Conservation (phyloP, 768 basidiomycete genomes). For the Russula ochroleuca region DNA sequence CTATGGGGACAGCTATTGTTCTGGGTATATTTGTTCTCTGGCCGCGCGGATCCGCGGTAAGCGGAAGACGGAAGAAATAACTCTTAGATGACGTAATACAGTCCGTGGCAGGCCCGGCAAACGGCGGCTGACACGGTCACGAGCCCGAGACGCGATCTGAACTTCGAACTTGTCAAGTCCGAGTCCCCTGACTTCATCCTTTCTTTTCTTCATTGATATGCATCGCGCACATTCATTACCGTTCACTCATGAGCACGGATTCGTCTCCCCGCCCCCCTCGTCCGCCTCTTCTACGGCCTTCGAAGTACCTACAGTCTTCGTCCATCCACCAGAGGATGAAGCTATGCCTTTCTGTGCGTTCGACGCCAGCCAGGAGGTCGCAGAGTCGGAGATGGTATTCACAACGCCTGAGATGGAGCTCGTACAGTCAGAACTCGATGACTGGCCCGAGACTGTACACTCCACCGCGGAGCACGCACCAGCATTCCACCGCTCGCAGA, state of each 20-base stretch:
- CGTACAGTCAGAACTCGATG: conserved; percentile 31
- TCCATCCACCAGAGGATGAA: conserved; percentile 40
- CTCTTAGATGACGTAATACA: neutral
- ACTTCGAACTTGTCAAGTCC: conserved; percentile 7
- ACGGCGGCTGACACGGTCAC: conserved; percentile 20
- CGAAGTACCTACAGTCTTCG: conserved; percentile 36
- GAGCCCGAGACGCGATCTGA: conserved; percentile 5
- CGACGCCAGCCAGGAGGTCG: conserved; percentile 30
- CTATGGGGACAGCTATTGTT: no score
- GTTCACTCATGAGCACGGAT: conserved; percentile 19
- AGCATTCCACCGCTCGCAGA: conserved; percentile 30
- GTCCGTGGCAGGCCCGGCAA: neutral
- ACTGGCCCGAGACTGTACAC: conserved; percentile 30
- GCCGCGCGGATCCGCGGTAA: no score
- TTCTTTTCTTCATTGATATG: conserved; percentile 25
- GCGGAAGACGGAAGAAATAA: no score
- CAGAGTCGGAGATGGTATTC: conserved; percentile 25
- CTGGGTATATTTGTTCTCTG: no score
- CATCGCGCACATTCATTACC: conserved; percentile 31
- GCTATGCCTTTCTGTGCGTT: conserved; percentile 37
- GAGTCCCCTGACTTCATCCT: neutral
- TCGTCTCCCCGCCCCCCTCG: conserved; percentile 32
- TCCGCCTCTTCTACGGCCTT: conserved; percentile 29
- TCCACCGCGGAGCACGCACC: conserved; percentile 34
- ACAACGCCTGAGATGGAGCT: conserved; percentile 34